Base-by-base conservation (phyloP, 352 stramenopile genomes). In the Poterioochromonas sp. region DNA sequence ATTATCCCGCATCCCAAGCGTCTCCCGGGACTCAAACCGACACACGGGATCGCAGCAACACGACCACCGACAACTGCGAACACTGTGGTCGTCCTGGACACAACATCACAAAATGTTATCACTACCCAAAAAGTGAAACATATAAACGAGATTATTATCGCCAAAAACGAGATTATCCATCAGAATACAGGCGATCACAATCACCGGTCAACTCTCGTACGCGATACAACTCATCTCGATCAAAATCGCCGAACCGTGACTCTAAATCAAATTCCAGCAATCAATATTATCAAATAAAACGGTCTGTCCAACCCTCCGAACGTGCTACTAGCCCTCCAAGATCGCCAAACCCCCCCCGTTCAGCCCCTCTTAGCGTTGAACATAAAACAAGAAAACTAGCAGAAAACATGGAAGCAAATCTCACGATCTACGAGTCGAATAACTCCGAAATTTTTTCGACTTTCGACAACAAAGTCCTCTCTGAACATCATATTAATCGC, bases 341-440 rank as follows among this genome's bases (percentile, higher is more conserved):
- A 68, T 68, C 58, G 58, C 58, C 58, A 68, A 68, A 68, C 58
- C 47, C 47, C 47, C 47, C 47, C 58, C 58, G 58, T 68, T 68
- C 58, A 68, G 58, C 58, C 58, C 58, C 58, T 68, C 29, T 68
- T 68, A 35, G 58, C 58, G 58, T 68, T 68, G 58, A 68, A 68
- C 58, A 68, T 68, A 68, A 68, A 68, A 68, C 58, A 68, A 68
- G 58, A 68, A 68, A 68, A 68, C 15, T 68, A 68, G 58, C 58
- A 68, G 58, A 68, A 68, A 68, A 68, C 58, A 68, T 68, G 58
- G 58, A 68, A 68, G 58, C 58, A 68, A 68, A 68, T 68, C 58
- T 68, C 58, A 68, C 58, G 58, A 68, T 68, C 58, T 68, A 68
- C 58, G 58, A 68, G 58, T 68, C 58, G 58, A 68, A 68, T 68